Conservation (phyloP, 192 early-diverging fungal genomes). For the Spinellus fusiger region DNA sequence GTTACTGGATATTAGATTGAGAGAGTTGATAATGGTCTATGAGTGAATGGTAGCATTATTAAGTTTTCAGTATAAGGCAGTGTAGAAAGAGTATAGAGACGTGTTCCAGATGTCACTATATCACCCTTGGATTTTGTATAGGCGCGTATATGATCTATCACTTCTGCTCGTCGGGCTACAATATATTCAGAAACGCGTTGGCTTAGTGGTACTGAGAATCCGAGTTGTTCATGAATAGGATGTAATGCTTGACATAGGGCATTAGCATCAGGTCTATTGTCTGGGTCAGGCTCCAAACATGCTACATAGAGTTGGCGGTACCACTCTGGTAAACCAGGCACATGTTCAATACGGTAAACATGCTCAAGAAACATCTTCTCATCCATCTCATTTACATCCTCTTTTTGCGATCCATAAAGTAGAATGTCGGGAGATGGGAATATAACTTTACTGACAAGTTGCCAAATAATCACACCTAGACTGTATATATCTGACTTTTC, state of each 20-base stretch:
- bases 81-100: slow-evolving; percentile 23
- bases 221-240: slow-evolving; percentile 17
- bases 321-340: slow-evolving; percentile 29
- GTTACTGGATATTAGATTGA: too few species aligned
- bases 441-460: slow-evolving; percentile 32
- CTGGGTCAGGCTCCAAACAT: slow-evolving; percentile 22
- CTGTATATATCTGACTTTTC: slow-evolving; percentile 47
- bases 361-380: background rate
- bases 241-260: slow-evolving; percentile 25
- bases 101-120: slow-evolving; percentile 24
- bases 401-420: slow-evolving; percentile 10
- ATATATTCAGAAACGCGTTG: slow-evolving; percentile 18
- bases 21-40: slow-evolving; percentile 18
- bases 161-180: slow-evolving; percentile 21
- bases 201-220: slow-evolving; percentile 16
- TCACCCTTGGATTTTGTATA: slow-evolving; percentile 24
- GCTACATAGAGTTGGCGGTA: slow-evolving; percentile 22
- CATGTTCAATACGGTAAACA: slow-evolving; percentile 23
- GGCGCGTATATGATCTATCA: slow-evolving; percentile 21
- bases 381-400: background rate
- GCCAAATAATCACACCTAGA: slow-evolving; percentile 48
- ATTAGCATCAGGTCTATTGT: slow-evolving; percentile 23
- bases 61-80: slow-evolving; percentile 17
- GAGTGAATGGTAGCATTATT: slow-evolving; percentile 13
- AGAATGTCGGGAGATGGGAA: slow-evolving; percentile 26